Conservation (phyloP, 768 basidiomycete species). For the Auricularia sp. region DNA sequence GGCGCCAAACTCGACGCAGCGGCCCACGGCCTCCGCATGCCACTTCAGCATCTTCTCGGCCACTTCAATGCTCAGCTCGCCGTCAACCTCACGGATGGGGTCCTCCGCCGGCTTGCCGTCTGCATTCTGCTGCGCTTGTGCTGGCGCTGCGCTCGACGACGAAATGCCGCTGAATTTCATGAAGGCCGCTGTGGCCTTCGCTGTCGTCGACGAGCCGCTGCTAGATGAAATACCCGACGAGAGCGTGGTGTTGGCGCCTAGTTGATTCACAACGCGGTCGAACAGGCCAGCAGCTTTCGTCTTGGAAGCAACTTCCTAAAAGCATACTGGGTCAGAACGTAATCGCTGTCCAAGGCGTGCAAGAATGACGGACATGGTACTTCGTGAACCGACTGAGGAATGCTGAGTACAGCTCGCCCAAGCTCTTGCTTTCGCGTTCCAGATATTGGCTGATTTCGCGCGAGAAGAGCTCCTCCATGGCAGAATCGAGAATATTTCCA, state of each 20-base stretch:
- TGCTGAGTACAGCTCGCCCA: constrained; percentile 67
- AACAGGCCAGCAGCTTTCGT: constrained; percentile 65
- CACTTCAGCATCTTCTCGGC: constrained; percentile 91
- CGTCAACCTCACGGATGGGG: constrained; percentile 70
- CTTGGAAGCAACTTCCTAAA: constrained; percentile 50
- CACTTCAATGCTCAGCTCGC: constrained; percentile 58
- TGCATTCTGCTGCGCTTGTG: constrained; percentile 24
- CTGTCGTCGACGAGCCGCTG: constrained; percentile 51
- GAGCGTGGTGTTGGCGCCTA: constrained; percentile 53
- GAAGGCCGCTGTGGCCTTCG: constrained; percentile 79
- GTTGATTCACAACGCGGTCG: constrained; percentile 85
- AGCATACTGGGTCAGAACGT: not conserved
- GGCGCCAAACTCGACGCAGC: constrained; percentile 83
- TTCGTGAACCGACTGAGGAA: constrained; percentile 69
- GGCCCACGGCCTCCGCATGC: constrained; percentile 95
- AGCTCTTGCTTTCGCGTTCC: constrained; percentile 79
- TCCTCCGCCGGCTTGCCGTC: constrained; percentile 55
- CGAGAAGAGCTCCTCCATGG: constrained; percentile 93
- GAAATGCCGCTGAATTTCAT: constrained; percentile 81
- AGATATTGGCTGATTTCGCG: constrained; percentile 87
- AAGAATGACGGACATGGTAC: constrained; percentile 65
- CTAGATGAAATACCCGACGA: constrained; percentile 44
- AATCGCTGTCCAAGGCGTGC: constrained; percentile 4
- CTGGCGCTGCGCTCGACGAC: constrained; percentile 22
- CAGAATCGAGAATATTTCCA: constrained; percentile 82